Base-by-base conservation (phyloP, 2,329 filamentous ascomycete species). In the Dothistroma pini region DNA sequence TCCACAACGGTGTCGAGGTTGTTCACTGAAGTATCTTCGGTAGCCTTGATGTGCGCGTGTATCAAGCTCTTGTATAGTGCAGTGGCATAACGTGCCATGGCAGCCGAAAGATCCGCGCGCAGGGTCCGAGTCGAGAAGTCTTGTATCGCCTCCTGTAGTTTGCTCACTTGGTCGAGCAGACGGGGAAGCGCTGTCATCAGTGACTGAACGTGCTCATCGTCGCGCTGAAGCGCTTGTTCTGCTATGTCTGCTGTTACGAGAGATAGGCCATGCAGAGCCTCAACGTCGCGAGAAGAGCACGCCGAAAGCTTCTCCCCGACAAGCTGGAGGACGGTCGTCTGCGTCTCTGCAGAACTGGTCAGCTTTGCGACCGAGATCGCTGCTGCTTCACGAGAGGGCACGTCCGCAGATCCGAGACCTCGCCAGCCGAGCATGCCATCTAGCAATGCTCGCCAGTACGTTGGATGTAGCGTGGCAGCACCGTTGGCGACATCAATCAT, bases 341-440 rank as follows among this genome's bases (percentile, higher is more conserved):
- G 75, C 70, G 64, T 84, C 61, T 61, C 48, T 29, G 55, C 38
- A 1, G 77, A 69, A 79, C 76, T 38, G 73, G 78, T 64, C 4
- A 93, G 72, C 1, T 74, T 71, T 6, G 90, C 90, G 68, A 93
- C 86, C 0, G 90, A 87, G 1, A 75, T 76, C 1, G 89, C 91
- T 14, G 91, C 88, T 54, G 85, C 83, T 67, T 90, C 83, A 63
- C 95, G 84, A 1, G 91, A 91, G 6, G 82, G 78, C 0, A 86
- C 83, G 73, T 97, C 92, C 9, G 86, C 80, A 65, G 96, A 91
- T 0, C 88, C 87, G n/a, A 96, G 84, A 0, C 95, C 95, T 74
- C 93, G 84, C 95, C 95, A 99, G 21, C 86, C 87, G 12, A 96
- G 78, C 7, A 96, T 79, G 0, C 84, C 88, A 38, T 88, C 83